Percentiles rank a stretch among this genome's conserved stretches.
Conservation (phyloP, 164 flowering plant species). For the Tetrastigma voinierianum region DNA sequence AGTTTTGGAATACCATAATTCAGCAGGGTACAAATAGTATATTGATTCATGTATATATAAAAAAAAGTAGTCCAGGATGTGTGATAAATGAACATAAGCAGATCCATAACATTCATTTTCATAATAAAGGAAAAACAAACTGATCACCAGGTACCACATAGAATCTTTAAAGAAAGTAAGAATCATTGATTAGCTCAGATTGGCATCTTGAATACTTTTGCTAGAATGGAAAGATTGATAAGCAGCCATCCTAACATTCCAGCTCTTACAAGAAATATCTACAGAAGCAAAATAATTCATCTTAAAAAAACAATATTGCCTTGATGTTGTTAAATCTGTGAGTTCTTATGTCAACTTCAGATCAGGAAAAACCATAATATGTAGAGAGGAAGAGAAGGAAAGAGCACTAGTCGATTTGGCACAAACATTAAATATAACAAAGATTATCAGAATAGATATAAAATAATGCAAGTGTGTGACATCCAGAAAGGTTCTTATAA, state of each 20-base stretch:
- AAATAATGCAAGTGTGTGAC: background rate
- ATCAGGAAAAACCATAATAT: background rate
- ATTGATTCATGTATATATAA: no score
- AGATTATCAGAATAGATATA: no score
- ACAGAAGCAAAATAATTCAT: constrained; percentile 20
- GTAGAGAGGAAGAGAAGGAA: background rate
- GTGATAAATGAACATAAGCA: constrained; percentile 39
- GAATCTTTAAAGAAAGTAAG: constrained; percentile 85
- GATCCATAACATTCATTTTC: background rate
- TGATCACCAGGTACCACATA: constrained; percentile 47
- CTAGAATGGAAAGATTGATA: constrained; percentile 87
- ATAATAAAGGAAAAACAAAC: background rate
- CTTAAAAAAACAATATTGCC: background rate
- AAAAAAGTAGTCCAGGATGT: constrained; percentile 80
- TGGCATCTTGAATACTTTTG: constrained; percentile 60
- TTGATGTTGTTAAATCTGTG: background rate
- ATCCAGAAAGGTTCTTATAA: background rate
- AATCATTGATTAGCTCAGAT: constrained; percentile 67
- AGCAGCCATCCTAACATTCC: constrained; percentile 99
- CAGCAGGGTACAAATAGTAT: background rate
- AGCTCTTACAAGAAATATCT: constrained; percentile 98
- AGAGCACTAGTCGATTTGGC: background rate
- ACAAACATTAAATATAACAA: no score
- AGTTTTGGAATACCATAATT: background rate
- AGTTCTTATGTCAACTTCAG: background rate